phyloP scores from a whole-genome alignment of 176 grass and related monocot genomes.

The Cenchrus americanus region DNA sequence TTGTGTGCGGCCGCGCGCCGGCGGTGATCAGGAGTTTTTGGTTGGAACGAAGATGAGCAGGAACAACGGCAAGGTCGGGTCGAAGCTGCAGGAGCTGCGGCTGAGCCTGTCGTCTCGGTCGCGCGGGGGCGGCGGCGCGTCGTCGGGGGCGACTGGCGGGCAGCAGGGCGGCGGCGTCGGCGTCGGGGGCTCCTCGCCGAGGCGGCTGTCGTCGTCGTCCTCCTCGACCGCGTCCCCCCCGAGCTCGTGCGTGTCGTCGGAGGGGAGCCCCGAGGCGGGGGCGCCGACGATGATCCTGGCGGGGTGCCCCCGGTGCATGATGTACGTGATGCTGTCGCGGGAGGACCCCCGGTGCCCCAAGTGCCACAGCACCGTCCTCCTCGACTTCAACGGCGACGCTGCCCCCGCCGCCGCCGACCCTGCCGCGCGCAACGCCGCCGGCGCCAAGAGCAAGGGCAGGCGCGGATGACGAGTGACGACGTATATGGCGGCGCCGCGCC shows the following conservation, averaged over 20 bases:
- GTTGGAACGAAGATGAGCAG: constrained; percentile 68
- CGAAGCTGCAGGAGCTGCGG: constrained; percentile 66
- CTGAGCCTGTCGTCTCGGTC: constrained; percentile 53
- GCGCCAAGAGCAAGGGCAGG: too few species aligned
- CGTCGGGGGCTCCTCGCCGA: constrained; percentile 41
- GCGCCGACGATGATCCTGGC: constrained; percentile 75
- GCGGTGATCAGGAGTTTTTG: background rate
- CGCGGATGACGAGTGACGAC: too few species aligned
- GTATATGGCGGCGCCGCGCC: background rate
- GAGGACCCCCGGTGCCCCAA: constrained; percentile 95
- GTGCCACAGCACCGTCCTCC: constrained; percentile 87
- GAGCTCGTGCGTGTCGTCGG: constrained; percentile 95
- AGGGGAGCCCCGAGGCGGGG: constrained; percentile 65
- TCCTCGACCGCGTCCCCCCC: constrained; percentile 64
- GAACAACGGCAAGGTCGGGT: constrained; percentile 76
- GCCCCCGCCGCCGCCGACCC: constrained; percentile 5
- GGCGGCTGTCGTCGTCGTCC: constrained; percentile 58
- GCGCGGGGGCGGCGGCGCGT: constrained; percentile 54
- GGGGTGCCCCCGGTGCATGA: constrained; percentile 94
- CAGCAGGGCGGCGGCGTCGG: background rate
- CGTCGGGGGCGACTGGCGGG: constrained; percentile 1
- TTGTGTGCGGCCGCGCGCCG: too few species aligned
- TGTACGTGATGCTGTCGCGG: constrained; percentile 97
- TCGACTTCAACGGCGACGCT: constrained; percentile 69
- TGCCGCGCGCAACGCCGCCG: background rate